Evolutionary conservation across 768 basidiomycete genomes (phyloP).

Genomic region (Xerocomellus chrysenteron): DNA sequence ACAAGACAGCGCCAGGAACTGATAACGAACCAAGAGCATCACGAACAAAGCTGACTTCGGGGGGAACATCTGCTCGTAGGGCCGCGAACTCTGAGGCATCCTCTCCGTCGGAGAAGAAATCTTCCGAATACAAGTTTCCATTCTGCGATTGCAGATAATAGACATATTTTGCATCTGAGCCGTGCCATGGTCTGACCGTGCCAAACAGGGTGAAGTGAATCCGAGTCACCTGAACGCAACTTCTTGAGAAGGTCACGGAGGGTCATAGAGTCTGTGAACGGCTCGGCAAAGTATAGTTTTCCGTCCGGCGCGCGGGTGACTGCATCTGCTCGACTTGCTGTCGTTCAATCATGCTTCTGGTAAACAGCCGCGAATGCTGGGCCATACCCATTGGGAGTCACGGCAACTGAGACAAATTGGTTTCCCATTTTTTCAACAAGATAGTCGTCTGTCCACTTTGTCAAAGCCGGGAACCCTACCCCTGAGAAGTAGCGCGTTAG

Average conservation of each 20-base stretch:
- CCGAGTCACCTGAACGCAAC: constrained; percentile 36
- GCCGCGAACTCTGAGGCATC: constrained; percentile 58
- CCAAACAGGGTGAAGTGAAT: not conserved
- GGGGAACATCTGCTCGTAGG: constrained; percentile 64
- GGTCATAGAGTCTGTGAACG: constrained; percentile 64
- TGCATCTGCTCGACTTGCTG: constrained; percentile 70
- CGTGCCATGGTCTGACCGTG: not conserved
- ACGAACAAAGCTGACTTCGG: constrained; percentile 70
- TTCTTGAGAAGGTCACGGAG: constrained; percentile 52
- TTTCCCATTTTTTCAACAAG: constrained; percentile 56
- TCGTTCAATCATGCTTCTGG: constrained; percentile 14
- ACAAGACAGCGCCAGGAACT: not conserved
- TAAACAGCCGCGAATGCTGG: not conserved
- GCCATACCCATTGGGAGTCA: constrained; percentile 80
- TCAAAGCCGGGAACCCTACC: constrained; percentile 43
- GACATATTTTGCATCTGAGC: constrained; percentile 34
- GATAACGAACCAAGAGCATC: constrained; percentile 67
- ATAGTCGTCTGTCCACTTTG: constrained; percentile 67
- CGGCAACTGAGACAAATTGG: constrained; percentile 62
- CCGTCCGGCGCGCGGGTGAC: constrained; percentile 54
- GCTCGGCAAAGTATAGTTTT: constrained; percentile 72
- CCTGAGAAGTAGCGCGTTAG: constrained; percentile 36
- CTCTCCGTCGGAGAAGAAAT: constrained; percentile 37
- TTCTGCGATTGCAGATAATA: constrained; percentile 90
- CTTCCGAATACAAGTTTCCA: constrained; percentile 71